Evolutionary conservation across 2,329 filamentous ascomycete genomes (phyloP), one percentile per base, ranked within the genome.

Genomic region (Graphilbum fragrans): DNA sequence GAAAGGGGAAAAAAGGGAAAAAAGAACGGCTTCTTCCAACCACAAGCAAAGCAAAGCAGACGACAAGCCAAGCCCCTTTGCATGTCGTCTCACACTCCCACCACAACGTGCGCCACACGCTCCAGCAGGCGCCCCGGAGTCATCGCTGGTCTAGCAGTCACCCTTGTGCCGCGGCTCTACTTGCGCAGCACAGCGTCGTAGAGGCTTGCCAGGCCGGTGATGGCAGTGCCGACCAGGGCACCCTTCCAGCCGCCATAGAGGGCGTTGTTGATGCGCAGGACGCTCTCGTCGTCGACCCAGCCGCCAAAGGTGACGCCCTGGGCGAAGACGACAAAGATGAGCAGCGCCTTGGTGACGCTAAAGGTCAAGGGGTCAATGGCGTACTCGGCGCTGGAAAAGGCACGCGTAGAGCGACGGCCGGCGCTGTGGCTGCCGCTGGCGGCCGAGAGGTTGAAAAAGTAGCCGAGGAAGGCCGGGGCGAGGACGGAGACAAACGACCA

Each of bases 391-490:
- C 63, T 57, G 36, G 58, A 53, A 41, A 58, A 50, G 33, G 57
- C 57, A 34, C 49, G 50, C 39, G 55, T 56, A 55, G 67, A 69
- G 49, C 65, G 67, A 48, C 66, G 64, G 29, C 57, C 52, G 52
- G 56, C 45, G 50, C 56, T 37, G 48, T 43, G 44, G 47, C 54
- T 50, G 55, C 58, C 60, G 52, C 58, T 65, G 52, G 66, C 71
- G 38, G 68, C 64, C 32, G 80, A 85, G 54, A 95, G 61, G 62
- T 96, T 96, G 73, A 94, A 82, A 58, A 95, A 94, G 66, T 92
- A 96, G 21, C 84, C 86, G 34, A 78, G 68, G 25, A 83, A 47
- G 38, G 80, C 65, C 2, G 90, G 90, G 22, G 90, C 49, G 35
- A 84, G 53, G 41, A 85, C 59, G 55, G 76, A 82, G 10, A 86